These are phyloP conservation scores for Salix udensis DNA, from an alignment of 345 rosid species.

Conservation along the genomic window DNA sequence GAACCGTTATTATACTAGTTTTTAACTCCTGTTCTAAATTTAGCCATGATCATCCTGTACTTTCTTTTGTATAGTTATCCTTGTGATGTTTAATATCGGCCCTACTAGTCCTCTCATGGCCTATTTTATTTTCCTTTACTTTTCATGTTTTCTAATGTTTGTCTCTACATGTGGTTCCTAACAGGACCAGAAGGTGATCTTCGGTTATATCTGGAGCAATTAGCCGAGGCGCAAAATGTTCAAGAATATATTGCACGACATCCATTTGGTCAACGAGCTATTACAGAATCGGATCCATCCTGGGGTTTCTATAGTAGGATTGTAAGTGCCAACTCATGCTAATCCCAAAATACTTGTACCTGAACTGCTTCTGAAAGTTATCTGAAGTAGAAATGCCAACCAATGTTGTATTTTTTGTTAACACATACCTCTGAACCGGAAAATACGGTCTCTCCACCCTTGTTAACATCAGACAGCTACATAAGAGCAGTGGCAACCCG, in stretches of 20 bases:
- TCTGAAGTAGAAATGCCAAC: no score
- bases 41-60: not conserved
- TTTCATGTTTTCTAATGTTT: not conserved
- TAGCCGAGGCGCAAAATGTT: constrained; percentile 55
- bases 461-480: constrained; percentile 67
- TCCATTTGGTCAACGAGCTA: constrained; percentile 74
- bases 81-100: not conserved
- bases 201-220: constrained; percentile 55
- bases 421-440: constrained; percentile 52
- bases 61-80: not conserved
- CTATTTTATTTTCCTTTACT: not conserved
- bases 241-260: constrained; percentile 56
- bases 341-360: not conserved
- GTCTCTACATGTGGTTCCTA: not conserved
- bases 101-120: not conserved
- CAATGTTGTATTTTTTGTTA: no score
- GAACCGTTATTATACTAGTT: not conserved
- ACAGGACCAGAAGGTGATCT: constrained; percentile 81
- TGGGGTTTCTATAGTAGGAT: constrained; percentile 59
- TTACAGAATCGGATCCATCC: constrained; percentile 46
- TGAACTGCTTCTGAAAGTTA: not conserved
- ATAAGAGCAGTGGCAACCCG: constrained; percentile 78
- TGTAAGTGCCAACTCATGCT: not conserved
- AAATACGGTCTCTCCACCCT: constrained; percentile 86
- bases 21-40: not conserved